phyloP scores from a whole-genome alignment of 352 stramenopile species.

The Bremia lactucae region DNA sequence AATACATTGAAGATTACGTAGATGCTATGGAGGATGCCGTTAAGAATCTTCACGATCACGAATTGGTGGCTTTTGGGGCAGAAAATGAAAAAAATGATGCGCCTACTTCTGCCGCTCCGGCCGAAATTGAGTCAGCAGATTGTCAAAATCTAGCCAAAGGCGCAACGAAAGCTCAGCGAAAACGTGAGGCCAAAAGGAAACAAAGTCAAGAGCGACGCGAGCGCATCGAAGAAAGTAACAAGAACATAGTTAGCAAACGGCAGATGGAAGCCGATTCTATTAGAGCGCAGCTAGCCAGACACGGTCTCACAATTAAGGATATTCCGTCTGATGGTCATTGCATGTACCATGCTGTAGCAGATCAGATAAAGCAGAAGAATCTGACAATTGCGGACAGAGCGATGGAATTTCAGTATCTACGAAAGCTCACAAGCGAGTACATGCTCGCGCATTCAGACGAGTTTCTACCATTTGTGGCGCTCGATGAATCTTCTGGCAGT shows the following conservation, averaged over 20 bases:
- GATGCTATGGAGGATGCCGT: slow-evolving; percentile 46
- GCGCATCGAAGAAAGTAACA: slow-evolving; percentile 69
- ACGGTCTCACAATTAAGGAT: slow-evolving; percentile 80
- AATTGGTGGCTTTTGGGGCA: slow-evolving; percentile 29
- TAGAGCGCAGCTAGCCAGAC: slow-evolving; percentile 35
- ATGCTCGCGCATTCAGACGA: slow-evolving; percentile 81
- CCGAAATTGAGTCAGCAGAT: neutral
- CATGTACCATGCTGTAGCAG: slow-evolving; percentile 93
- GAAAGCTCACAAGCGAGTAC: slow-evolving; percentile 61
- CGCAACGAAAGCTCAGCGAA: slow-evolving; percentile 64
- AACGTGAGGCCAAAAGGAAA: slow-evolving; percentile 65
- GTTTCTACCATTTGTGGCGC: slow-evolving; percentile 87
- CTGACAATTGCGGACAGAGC: slow-evolving; percentile 12
- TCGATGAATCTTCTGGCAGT: slow-evolving; percentile 33
- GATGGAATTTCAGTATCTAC: slow-evolving; percentile 54
- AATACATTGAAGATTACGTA: slow-evolving; percentile 51
- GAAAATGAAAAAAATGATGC: slow-evolving; percentile 2
- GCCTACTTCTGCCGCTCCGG: neutral
- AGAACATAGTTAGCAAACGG: slow-evolving; percentile 66
- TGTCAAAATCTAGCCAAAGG: slow-evolving; percentile 41
- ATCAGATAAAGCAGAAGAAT: slow-evolving; percentile 76
- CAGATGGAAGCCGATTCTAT: slow-evolving; percentile 79
- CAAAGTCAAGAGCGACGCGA: slow-evolving; percentile 62
- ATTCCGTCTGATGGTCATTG: slow-evolving; percentile 95
- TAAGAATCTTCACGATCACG: slow-evolving; percentile 40